Evolutionary conservation across 2,329 filamentous ascomycete species (phyloP), one percentile per base, ranked within the genome.

Genomic region (Hypomyces perniciosus): DNA sequence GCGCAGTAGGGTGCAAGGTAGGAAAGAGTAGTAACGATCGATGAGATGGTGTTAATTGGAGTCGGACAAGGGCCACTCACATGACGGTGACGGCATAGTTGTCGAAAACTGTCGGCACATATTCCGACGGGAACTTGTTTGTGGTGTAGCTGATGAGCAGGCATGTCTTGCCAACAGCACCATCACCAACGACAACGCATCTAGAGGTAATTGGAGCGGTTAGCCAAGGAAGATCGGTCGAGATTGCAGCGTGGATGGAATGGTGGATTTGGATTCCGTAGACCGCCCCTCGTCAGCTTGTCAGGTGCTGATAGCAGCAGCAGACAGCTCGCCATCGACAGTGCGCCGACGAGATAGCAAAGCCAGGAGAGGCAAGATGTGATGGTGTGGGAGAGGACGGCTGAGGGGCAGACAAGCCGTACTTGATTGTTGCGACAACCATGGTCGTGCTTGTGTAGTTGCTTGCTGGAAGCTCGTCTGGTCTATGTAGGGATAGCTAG

Each of bases 31-130:
- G 20, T 20, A 20, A 20, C 3, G 20, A 20, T 20, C 20, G 20
- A 20, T 20, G 20, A 52, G 55, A 39, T 56, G 50, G 47, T 26
- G 51, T 20, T 52, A 55, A 54, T 51, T 54, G 52, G 35, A 37
- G 9, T 31, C 12, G 33, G n/a, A 37, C 10, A 6, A 30, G 37
- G 4, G 37, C 54, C 51, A 85, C 90, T 85, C 80, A 96, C 93
- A 99, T 99, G 61, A 99, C 93, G 60, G 93, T 99, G 69, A 99
- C 93, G 52, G 93, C 93, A 81, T 99, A 99, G 76, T 99, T 99
- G 73, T 99, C 93, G 72, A 99, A 99, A 58, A 99, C 93, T 30
- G 93, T 99, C 47, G 93, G 93, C 53, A 99, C 93, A 72, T 99
- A 99, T 91, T 99, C 93, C 65, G 91, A 96, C 34, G 93, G 93